Conservation (phyloP, 805 yeast species). For the Sugiyamaella mastotermitis region DNA sequence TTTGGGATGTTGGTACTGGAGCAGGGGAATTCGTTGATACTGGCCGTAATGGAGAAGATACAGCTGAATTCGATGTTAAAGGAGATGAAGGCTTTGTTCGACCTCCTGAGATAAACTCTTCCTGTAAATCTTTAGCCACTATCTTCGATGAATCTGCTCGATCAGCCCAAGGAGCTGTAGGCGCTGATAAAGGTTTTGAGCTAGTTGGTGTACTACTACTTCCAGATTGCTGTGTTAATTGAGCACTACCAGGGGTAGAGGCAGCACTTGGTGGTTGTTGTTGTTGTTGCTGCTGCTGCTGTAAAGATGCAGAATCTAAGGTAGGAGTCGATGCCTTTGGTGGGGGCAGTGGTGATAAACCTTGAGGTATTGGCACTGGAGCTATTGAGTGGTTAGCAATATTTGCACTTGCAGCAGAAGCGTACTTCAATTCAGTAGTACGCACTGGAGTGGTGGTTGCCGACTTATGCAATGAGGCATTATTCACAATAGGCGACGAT, state of each 20-base stretch:
- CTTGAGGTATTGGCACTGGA: slow-evolving; percentile 19
- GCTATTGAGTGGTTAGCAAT: neutral
- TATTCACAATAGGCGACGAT: slow-evolving; percentile 9
- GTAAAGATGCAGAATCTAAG: slow-evolving; percentile 1
- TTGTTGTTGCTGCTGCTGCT: neutral
- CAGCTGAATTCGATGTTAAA: slow-evolving; percentile 7
- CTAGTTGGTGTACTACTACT: too few relatives aligned
- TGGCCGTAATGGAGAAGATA: slow-evolving; percentile 18
- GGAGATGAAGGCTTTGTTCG: slow-evolving; percentile 21
- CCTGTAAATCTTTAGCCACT: neutral
- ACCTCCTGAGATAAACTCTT: slow-evolving; percentile 11
- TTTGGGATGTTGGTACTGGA: slow-evolving; percentile 19
- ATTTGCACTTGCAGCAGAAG: slow-evolving; percentile 44
- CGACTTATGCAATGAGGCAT: slow-evolving; percentile 37
- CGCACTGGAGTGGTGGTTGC: slow-evolving; percentile 46
- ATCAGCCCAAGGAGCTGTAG: slow-evolving; percentile 23
- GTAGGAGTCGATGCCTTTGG: slow-evolving; percentile 6
- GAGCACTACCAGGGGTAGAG: neutral
- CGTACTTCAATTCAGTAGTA: slow-evolving; percentile 49
- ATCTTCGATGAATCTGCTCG: slow-evolving; percentile 6
- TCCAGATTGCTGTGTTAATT: neutral
- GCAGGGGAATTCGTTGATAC: slow-evolving; percentile 14
- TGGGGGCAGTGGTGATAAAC: slow-evolving; percentile 21
- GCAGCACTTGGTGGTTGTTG: neutral
- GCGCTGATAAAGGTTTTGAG: neutral